Conservation (phyloP, 306 rosid species). For the Astragalus glycyphyllos region DNA sequence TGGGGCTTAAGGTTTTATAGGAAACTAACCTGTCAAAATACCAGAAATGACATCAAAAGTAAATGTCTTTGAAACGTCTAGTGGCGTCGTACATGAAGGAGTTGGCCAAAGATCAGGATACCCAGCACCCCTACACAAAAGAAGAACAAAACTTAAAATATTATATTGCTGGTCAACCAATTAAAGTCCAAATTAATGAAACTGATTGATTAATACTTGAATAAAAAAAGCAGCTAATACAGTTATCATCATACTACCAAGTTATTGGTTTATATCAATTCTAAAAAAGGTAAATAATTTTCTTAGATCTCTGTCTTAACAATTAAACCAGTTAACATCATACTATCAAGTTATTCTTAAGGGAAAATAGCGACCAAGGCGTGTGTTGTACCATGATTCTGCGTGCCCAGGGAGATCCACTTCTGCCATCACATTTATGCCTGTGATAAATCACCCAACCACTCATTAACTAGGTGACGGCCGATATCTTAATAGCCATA, state of each 20-base stretch:
- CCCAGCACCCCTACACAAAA: conserved; percentile 79
- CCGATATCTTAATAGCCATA: conserved; percentile 11
- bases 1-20: conserved; percentile 29
- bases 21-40: conserved; percentile 78
- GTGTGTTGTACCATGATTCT: conserved; percentile 75
- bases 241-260: too few species aligned
- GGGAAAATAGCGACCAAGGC: conserved; percentile 10
- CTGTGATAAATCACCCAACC: conserved; percentile 56
- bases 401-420: conserved; percentile 98
- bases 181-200: conserved; percentile 1
- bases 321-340: conserved; percentile 22
- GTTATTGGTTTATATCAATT: too few species aligned
- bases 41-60: conserved; percentile 89
- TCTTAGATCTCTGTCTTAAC: conserved; percentile 2
- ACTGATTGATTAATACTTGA: conserved; percentile 1
- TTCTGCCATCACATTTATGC: conserved; percentile 93
- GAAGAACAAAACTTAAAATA: conserved; percentile 12
- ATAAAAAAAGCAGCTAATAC: neutral
- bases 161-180: conserved; percentile 21
- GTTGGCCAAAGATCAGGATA: conserved; percentile 98
- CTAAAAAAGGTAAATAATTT: neutral
- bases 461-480: conserved; percentile 26
- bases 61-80: conserved; percentile 81
- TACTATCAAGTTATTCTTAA: conserved; percentile 8
- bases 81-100: conserved; percentile 84